Evolutionary conservation across 2,329 filamentous ascomycete genomes (phyloP), one percentile per base, ranked within the genome.

Genomic region (Cladosporium sp.): DNA sequence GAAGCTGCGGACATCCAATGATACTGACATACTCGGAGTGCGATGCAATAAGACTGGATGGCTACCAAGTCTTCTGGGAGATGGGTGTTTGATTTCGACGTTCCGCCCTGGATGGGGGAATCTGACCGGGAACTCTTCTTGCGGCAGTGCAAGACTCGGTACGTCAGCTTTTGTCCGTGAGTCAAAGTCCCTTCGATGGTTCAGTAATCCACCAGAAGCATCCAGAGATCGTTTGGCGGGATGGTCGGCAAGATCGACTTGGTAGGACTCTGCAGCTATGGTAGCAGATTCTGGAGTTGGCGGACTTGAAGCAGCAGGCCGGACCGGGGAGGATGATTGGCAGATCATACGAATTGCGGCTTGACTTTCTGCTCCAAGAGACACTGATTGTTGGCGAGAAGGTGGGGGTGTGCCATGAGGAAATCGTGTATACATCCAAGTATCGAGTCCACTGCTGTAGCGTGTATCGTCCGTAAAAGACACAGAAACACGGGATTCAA

Each of bases 401-500:
- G 60, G 58, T 10, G 56, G 50, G 10, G 57, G 57, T n/a, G 39
- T 58, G 35, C 45, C 44, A 9, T 40, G 55, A 10, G 51, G 48
- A 4, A 59, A 53, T 15, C 65, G 63, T 9, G 61, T 59, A 13
- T 61, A 56, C 12, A 69, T 61, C 66, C 67, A 72, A 45, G 59
- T 65, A 24, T 47, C 50, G 2, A 70, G 58, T 12, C 62, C 59
- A 9, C 69, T 65, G 13, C 57, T 61, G 13, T 63, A 64, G 34
- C 61, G 58, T 17, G 66, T 60, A 17, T 69, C 66, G 39, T 70
- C 68, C 32, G 67, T 62, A 44, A 71, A 67, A n/a, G 64, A 66
- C 8, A 72, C 63, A 5, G 69, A 71, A 8, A 72, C 68, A 37
- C 60, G 61, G 19, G 69, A 70, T 13, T 71, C 69, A 39, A 69